Conservation (phyloP, 225 moss, liverwort and hornwort genomes). For the Rhytidiadelphus loreus region DNA sequence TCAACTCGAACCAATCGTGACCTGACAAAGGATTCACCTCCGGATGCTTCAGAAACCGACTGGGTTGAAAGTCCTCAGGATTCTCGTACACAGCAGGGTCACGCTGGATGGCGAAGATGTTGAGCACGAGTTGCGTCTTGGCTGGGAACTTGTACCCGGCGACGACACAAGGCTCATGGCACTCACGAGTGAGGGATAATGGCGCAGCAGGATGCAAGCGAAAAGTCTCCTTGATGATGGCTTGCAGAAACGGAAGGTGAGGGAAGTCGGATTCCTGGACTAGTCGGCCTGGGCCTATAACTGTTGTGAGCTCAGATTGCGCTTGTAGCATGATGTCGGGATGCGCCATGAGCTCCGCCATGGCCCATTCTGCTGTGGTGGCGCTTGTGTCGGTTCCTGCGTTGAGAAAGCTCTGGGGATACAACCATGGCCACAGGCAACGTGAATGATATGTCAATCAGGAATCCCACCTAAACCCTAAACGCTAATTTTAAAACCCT, state of each 20-base stretch:
- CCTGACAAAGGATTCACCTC: slow-evolving; percentile 9
- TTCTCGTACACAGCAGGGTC: slow-evolving; percentile 11
- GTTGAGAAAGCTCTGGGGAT: slow-evolving; percentile 29
- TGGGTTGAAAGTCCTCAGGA: slow-evolving; percentile 27
- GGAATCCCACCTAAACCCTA: background rate
- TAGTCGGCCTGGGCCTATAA: slow-evolving; percentile 27
- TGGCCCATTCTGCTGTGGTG: slow-evolving; percentile 24
- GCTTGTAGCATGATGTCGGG: slow-evolving; percentile 21
- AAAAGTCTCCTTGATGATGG: slow-evolving; percentile 47
- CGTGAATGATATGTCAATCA: background rate
- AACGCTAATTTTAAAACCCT: background rate
- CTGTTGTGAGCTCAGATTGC: slow-evolving; percentile 36
- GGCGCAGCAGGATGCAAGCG: slow-evolving; percentile 14
- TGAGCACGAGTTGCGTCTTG: slow-evolving; percentile 30
- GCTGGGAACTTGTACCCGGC: slow-evolving; percentile 27
- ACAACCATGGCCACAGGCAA: background rate
- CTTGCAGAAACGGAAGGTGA: background rate
- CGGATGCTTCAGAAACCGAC: slow-evolving; percentile 19
- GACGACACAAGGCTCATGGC: slow-evolving; percentile 1
- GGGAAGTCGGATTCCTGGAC: slow-evolving; percentile 28
- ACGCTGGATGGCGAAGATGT: slow-evolving; percentile 13
- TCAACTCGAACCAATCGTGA: slow-evolving; percentile 15
- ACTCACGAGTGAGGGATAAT: slow-evolving; percentile 24
- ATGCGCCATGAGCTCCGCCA: slow-evolving; percentile 37
- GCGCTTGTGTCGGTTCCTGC: slow-evolving; percentile 50